Base-by-base conservation (phyloP, 306 rosid species). In the Senna tora region DNA sequence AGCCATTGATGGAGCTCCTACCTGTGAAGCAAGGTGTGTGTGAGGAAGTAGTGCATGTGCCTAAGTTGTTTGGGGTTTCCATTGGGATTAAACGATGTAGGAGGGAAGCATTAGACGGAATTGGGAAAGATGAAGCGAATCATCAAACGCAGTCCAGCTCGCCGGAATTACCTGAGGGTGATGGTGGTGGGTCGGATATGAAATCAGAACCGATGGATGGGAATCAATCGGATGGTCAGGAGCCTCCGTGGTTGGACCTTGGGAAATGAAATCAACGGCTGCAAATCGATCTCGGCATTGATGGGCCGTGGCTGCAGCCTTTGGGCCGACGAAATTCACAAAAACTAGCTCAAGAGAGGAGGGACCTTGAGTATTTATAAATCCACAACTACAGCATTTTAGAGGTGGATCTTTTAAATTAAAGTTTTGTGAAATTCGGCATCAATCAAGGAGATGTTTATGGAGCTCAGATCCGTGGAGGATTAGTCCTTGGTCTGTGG, bases 31-130 rank as follows among this genome's bases (percentile, higher is more conserved):
- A 75, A 53, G 71, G 38, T 21, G 73, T 49, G 1, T 50, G 66
- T 1, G 87, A 67, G 42, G 75, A 74, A 9, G 32, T 2, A 12
- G 66, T 25, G 30, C 30, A 25, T 25, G 30, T 25, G 3, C 93
- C 90, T 6, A 87, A 78, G 69, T 59, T 93, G 67, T 93, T 93
- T 22, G 98, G 98, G 19, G 97, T 93, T 33, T 85, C 96, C 1
- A 89, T 93, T 69, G 97, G 96, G 11, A 55, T 62, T 41, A 93
- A 93, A 81, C 83, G 97, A 55, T 71, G 43, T 68, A 83, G 96
- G 65, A 82, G 74, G 15, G 84, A 88, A 22, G 75, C 70, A 15
- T 86, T 73, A 30, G 81, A 47, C 0, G 53, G 82, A 9, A 69
- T 43, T 14, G 87, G 71, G 22, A 80, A 53, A 8, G 78, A 77